Conservation (phyloP, 192 early-diverging fungal species). For the Backusella luteola region DNA sequence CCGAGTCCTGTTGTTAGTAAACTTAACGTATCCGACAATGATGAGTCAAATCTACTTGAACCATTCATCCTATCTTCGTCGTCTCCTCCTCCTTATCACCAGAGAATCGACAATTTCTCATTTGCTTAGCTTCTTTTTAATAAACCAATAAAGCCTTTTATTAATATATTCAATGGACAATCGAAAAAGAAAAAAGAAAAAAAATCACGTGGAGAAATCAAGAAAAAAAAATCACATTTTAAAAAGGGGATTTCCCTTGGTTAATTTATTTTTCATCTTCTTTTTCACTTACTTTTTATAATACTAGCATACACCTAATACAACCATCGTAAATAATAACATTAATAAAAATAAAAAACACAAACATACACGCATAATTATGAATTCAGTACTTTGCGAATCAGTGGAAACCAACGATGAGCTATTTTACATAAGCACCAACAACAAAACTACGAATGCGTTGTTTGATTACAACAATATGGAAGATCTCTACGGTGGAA, state of each 20-base stretch:
- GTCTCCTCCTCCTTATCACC: not conserved
- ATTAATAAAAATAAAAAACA: not conserved
- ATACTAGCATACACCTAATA: not conserved
- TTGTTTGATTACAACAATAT: conserved; percentile 7
- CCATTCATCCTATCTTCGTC: not conserved
- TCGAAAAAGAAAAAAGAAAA: not conserved
- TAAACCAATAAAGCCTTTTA: not conserved
- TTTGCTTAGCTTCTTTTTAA: not conserved
- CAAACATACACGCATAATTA: not conserved
- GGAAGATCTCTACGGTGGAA: not conserved
- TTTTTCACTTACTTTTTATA: not conserved
- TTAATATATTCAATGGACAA: not conserved
- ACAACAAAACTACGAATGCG: not conserved
- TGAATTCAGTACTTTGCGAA: conserved; percentile 1
- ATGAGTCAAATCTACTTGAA: not conserved
- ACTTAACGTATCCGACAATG: not conserved
- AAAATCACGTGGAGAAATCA: conserved; percentile 1
- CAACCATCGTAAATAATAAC: not conserved
- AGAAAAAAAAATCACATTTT: not conserved
- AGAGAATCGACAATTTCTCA: not conserved
- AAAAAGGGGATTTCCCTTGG: not conserved
- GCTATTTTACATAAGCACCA: conserved; percentile 5
- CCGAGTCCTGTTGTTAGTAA: conserved; percentile 1
- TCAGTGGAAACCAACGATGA: conserved; percentile 1
- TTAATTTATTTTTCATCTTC: not conserved